These are phyloP conservation scores for Yarrowia galli DNA, from an alignment of 1,139 yeast species.

Conservation along the genomic window DNA sequence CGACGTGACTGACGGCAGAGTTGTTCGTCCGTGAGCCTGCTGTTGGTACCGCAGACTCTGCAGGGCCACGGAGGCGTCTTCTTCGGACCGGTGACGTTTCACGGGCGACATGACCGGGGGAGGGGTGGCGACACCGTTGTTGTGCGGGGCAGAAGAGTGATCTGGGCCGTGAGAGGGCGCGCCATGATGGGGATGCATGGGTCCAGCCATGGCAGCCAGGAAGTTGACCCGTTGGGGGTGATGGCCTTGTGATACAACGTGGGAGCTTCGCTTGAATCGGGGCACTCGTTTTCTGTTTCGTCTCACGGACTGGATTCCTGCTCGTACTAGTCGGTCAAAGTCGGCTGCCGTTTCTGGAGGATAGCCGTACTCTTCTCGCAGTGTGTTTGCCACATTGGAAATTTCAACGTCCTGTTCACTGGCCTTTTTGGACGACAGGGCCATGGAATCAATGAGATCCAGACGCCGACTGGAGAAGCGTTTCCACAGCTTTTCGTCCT, in stretches of 20 bases:
- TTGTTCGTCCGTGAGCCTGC: slow-evolving; percentile 13
- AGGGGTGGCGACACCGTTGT: background rate
- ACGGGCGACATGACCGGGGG: slow-evolving; percentile 11
- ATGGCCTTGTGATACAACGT: slow-evolving; percentile 1
- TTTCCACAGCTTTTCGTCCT: slow-evolving; percentile 86
- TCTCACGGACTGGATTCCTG: slow-evolving; percentile 85
- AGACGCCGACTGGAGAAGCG: slow-evolving; percentile 85
- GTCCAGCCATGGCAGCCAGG: slow-evolving; percentile 35
- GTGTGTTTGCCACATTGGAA: slow-evolving; percentile 72
- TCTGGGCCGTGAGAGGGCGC: background rate
- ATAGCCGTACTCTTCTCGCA: slow-evolving; percentile 79
- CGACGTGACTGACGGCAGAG: slow-evolving; percentile 17
- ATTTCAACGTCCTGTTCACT: slow-evolving; percentile 90
- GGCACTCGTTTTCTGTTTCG: slow-evolving; percentile 68
- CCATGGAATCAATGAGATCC: slow-evolving; percentile 83
- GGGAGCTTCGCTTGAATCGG: slow-evolving; percentile 41
- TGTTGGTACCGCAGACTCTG: slow-evolving; percentile 37
- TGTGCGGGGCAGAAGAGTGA: background rate
- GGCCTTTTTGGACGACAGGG: slow-evolving; percentile 80
- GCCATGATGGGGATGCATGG: slow-evolving; percentile 29
- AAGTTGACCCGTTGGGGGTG: slow-evolving; percentile 30
- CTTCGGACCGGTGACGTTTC: slow-evolving; percentile 29
- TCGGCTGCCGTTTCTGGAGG: slow-evolving; percentile 65
- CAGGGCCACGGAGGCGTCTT: slow-evolving; percentile 38
- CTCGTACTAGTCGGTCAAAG: slow-evolving; percentile 87